A percentile compares a stretch with the other conserved stretches of the same genome.
phyloP scores from a whole-genome alignment of 257 asterid genomes.

The Plectranthus barbatus region DNA sequence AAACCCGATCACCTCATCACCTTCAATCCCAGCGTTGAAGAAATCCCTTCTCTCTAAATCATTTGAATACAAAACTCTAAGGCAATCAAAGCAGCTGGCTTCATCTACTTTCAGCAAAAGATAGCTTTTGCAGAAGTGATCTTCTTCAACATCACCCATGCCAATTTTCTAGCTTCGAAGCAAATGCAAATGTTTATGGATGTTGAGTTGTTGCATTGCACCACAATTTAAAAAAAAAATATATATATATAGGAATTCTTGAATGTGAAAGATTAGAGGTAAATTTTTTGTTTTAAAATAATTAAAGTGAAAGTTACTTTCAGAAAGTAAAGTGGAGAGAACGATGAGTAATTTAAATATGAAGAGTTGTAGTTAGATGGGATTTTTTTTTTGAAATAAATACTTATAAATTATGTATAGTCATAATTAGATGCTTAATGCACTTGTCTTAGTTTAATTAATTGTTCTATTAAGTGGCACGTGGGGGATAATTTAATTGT shows the following conservation, averaged over 20 bases:
- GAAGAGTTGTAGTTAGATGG: background rate
- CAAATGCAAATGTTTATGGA: background rate
- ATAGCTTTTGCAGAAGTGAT: constrained; percentile 27
- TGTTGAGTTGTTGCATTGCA: background rate
- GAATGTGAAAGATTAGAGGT: background rate
- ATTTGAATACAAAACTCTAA: constrained; percentile 31
- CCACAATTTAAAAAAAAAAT: too few species aligned
- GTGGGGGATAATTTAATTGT: constrained; percentile 1
- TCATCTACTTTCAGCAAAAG: constrained; percentile 31
- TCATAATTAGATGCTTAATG: background rate
- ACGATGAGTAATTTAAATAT: background rate
- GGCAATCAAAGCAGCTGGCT: constrained; percentile 35
- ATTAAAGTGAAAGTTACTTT: background rate
- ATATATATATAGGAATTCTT: background rate
- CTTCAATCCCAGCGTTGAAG: constrained; percentile 14
- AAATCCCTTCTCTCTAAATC: constrained; percentile 29
- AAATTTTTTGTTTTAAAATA: background rate
- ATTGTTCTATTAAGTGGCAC: background rate
- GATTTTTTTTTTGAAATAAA: background rate
- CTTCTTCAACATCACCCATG: constrained; percentile 18
- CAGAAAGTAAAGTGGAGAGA: background rate
- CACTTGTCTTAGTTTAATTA: background rate
- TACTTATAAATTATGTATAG: background rate
- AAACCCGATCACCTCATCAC: constrained; percentile 8
- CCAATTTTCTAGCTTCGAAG: constrained; percentile 19